These are phyloP conservation scores for Debaryomycetaceae sp. DNA, from an alignment of 1,139 yeast genomes.

Conservation along the genomic window DNA sequence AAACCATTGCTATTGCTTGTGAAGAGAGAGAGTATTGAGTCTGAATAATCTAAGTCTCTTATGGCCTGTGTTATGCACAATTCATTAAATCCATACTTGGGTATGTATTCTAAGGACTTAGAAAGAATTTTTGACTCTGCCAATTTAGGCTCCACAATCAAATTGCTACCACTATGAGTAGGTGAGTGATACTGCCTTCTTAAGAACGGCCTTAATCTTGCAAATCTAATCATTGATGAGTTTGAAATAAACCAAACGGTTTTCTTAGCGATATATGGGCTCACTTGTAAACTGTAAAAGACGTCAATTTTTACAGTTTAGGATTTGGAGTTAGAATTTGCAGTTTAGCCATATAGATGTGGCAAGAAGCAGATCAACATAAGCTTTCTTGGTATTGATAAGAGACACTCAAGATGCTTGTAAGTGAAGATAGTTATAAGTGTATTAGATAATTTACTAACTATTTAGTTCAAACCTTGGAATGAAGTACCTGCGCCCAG, in stretches of 20 bases:
- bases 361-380: slow-evolving; percentile 1
- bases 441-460: slow-evolving; percentile 9
- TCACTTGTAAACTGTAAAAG: neutral
- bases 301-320: neutral
- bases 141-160: slow-evolving; percentile 24
- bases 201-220: neutral
- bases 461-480: slow-evolving; percentile 52
- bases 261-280: neutral
- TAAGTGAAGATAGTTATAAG: slow-evolving; percentile 6
- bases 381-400: neutral
- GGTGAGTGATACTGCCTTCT: slow-evolving; percentile 29
- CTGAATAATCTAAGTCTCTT: slow-evolving; percentile 58
- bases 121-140: slow-evolving; percentile 34
- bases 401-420: slow-evolving; percentile 9
- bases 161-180: slow-evolving; percentile 34
- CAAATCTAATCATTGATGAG: neutral
- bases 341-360: neutral
- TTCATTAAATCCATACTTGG: slow-evolving; percentile 65
- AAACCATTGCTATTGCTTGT: slow-evolving; percentile 28
- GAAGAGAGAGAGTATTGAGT: slow-evolving; percentile 63
- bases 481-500: slow-evolving; percentile 51
- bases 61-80: slow-evolving; percentile 61
- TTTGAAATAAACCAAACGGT: too few relatives aligned
- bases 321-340: neutral
- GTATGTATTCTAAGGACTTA: slow-evolving; percentile 51